phyloP scores from a whole-genome alignment of 495 filamentous ascomycete genomes.

The Aspergillus sclerotioniger region DNA sequence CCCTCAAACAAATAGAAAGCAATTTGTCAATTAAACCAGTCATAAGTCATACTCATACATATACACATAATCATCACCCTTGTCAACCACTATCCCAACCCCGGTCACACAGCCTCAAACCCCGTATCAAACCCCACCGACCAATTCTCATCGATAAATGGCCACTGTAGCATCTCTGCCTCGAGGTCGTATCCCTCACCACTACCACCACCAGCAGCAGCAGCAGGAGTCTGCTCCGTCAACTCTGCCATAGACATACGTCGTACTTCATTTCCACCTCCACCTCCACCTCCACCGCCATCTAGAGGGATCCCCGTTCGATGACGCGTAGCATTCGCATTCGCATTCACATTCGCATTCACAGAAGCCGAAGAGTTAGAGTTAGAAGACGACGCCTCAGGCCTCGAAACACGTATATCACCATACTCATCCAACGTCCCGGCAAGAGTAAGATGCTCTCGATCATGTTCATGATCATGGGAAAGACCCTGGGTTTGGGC shows the following conservation, averaged over 20 bases:
- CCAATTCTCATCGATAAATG: constrained; percentile 45
- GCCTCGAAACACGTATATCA: constrained; percentile 32
- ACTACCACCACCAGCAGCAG: background rate
- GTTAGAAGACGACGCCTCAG: constrained; percentile 11
- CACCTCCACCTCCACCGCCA: background rate
- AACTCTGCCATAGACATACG: background rate
- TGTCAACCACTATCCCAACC: background rate
- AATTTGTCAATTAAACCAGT: no score
- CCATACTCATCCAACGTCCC: constrained; percentile 45
- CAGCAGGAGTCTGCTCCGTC: background rate
- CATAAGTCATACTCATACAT: no score
- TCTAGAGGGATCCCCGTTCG: no score
- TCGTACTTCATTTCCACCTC: background rate
- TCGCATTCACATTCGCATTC: no score
- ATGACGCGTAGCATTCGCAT: no score
- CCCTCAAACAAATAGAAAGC: no score
- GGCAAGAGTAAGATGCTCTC: constrained; percentile 33
- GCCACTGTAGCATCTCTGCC: constrained; percentile 46
- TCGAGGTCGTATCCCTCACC: constrained; percentile 31
- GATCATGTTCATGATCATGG: constrained; percentile 28
- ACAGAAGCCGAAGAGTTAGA: no score
- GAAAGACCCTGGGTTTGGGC: constrained; percentile 18
- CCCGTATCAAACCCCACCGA: constrained; percentile 40
- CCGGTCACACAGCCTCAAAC: constrained; percentile 21
- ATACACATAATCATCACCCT: background rate